Evolutionary conservation across 2,329 filamentous ascomycete genomes (phyloP).

Genomic region (Cordyceps pruinosa): DNA sequence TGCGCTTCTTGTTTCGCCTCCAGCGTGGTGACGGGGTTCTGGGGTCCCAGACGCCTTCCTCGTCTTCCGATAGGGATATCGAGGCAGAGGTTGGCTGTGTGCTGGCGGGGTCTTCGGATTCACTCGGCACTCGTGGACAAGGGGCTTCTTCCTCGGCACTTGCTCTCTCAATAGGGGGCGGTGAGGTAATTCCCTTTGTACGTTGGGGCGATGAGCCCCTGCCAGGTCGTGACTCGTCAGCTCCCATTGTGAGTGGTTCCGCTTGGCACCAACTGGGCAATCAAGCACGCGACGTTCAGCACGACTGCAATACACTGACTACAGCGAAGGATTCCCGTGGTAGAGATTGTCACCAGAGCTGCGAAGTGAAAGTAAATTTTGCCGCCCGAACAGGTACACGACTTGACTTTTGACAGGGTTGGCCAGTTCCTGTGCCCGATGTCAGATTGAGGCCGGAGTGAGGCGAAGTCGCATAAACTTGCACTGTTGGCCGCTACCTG

Average conservation of each 20-base stretch:
- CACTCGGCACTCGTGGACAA: neutral
- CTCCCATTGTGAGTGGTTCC: neutral
- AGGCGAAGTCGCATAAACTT: neutral
- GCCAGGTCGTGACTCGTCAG: neutral
- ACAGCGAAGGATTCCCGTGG: neutral
- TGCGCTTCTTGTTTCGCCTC: neutral
- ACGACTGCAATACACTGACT: neutral
- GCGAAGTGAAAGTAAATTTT: neutral
- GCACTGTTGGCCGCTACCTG: neutral
- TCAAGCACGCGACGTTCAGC: constrained; percentile 6
- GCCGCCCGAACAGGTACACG: neutral
- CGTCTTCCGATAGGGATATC: no score
- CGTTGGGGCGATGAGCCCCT: neutral
- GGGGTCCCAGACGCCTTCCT: neutral
- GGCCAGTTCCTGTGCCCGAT: neutral
- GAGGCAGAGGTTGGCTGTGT: neutral
- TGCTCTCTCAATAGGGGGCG: neutral
- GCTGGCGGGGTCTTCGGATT: neutral
- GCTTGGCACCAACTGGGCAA: constrained; percentile 8
- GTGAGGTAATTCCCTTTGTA: neutral
- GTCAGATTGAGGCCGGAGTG: neutral
- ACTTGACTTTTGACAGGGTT: no score
- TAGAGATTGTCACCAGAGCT: neutral
- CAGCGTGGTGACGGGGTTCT: neutral
- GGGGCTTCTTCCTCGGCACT: neutral